Conservation (phyloP, 129 eudicot species). For the Smallanthus sonchifolius region DNA sequence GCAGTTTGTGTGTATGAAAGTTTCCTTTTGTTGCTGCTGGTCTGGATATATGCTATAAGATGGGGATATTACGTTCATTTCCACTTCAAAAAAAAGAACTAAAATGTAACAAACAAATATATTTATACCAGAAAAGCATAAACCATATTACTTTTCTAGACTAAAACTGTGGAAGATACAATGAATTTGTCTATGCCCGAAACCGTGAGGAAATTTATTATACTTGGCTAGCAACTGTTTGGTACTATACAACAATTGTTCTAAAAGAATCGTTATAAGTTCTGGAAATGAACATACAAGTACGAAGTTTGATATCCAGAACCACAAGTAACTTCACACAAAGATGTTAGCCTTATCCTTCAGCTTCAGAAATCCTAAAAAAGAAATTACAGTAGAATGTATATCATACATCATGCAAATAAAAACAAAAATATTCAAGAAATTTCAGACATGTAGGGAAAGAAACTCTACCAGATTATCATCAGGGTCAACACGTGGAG, state of each 20-base stretch:
- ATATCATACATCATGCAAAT: not conserved
- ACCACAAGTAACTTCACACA: constrained; percentile 7
- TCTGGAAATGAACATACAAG: constrained; percentile 7
- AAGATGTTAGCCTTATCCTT: constrained; percentile 8
- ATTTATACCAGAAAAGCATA: constrained; percentile 11
- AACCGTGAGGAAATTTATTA: not conserved
- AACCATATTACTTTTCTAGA: not conserved
- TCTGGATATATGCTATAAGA: constrained; percentile 63
- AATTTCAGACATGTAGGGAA: not conserved
- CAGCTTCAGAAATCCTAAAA: constrained; percentile 24
- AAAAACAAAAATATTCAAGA: not conserved
- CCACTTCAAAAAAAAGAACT: constrained; percentile 42
- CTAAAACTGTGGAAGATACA: not conserved
- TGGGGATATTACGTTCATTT: constrained; percentile 59
- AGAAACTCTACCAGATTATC: constrained; percentile 24
- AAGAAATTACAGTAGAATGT: not conserved
- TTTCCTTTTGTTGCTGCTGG: constrained; percentile 72
- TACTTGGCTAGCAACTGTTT: not conserved
- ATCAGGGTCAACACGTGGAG: constrained; percentile 18
- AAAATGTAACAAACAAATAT: constrained; percentile 18
- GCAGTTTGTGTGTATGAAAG: constrained; percentile 56
- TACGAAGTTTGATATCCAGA: constrained; percentile 13
- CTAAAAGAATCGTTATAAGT: constrained; percentile 16
- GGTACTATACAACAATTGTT: constrained; percentile 17
- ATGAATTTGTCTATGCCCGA: not conserved